phyloP scores from a whole-genome alignment of 2,329 filamentous ascomycete genomes.

The Colletotrichum nymphaeae region DNA sequence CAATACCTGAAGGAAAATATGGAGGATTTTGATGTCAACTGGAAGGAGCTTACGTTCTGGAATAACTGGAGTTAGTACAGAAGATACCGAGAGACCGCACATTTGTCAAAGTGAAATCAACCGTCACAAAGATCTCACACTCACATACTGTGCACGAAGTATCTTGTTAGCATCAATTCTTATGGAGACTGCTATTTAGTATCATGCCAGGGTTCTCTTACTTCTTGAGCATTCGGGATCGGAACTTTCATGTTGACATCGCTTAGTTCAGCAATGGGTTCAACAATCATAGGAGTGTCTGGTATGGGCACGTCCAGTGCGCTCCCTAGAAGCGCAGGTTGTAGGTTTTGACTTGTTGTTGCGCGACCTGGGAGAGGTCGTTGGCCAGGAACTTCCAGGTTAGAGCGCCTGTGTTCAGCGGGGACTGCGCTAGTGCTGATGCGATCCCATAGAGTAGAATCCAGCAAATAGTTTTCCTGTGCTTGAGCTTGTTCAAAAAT shows the following conservation, averaged over 20 bases:
- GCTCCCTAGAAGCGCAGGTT: neutral
- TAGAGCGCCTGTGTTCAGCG: neutral
- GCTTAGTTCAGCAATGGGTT: neutral
- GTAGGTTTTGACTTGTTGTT: too few species aligned
- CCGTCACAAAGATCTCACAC: neutral
- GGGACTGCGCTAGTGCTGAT: neutral
- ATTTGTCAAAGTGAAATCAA: neutral
- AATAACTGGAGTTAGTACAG: neutral
- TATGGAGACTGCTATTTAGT: neutral
- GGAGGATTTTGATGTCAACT: neutral
- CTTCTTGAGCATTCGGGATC: neutral
- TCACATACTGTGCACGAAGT: neutral
- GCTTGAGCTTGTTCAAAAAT: neutral
- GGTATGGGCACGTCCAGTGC: neutral
- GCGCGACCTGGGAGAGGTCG: neutral
- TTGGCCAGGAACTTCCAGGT: neutral
- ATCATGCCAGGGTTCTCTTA: neutral
- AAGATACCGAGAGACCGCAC: neutral
- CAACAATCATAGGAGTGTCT: neutral
- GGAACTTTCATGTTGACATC: neutral
- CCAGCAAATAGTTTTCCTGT: neutral
- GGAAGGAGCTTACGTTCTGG: neutral
- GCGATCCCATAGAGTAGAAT: neutral
- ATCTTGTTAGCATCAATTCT: neutral
- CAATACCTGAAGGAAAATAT: neutral